Evolutionary conservation across 768 basidiomycete species (phyloP).

Genomic region (Tremella yokohamensis): DNA sequence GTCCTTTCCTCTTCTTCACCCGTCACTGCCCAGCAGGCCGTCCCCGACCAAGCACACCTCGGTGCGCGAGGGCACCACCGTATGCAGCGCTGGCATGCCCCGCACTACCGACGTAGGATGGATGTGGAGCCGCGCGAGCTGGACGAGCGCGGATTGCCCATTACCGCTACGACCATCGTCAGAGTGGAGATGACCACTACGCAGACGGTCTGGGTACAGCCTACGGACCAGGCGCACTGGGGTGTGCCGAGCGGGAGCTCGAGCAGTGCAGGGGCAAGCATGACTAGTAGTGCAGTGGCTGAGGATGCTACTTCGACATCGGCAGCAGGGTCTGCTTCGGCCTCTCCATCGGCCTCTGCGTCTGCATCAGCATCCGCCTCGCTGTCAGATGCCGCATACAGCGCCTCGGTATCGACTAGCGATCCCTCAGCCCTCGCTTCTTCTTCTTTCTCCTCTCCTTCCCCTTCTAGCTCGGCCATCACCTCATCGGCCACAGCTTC

Average conservation of each 20-base stretch:
- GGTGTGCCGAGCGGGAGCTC: neutral
- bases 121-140: conserved; percentile 14
- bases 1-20: neutral
- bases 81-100: no score
- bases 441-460: neutral
- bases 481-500: neutral
- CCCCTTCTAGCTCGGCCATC: conserved; percentile 5
- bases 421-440: neutral
- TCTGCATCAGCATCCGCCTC: conserved; percentile 6
- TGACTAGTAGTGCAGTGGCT: neutral
- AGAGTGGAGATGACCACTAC: conserved; percentile 41
- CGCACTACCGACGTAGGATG: no score
- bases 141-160: conserved; percentile 41
- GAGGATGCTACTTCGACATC: neutral
- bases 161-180: conserved; percentile 48
- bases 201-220: conserved; percentile 38
- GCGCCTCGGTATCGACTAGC: conserved; percentile 7
- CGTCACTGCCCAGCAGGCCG: neutral
- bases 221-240: conserved; percentile 37
- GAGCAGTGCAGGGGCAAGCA: conserved; percentile 3
- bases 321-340: conserved; percentile 1
- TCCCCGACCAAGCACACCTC: no score
- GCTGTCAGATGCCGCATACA: conserved; percentile 4
- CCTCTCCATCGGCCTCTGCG: neutral
- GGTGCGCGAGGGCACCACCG: no score